These are phyloP conservation scores for Micractinium sp. DNA, from an alignment of 139 green algal species.

Conservation along the genomic window DNA sequence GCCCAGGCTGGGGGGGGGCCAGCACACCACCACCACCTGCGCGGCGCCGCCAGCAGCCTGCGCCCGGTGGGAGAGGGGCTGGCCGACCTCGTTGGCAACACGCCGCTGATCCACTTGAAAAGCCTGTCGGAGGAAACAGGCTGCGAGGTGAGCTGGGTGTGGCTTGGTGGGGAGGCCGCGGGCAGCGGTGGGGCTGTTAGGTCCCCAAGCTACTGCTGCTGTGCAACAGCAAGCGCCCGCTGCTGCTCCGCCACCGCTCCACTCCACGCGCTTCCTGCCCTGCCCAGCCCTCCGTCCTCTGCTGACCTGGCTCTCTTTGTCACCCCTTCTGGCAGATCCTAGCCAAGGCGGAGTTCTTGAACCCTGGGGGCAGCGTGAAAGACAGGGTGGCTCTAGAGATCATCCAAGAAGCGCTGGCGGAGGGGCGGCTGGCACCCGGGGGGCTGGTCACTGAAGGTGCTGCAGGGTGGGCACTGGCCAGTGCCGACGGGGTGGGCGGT, in stretches of 20 bases:
- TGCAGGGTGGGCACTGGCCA: constrained; percentile 63
- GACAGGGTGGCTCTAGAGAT: constrained; percentile 92
- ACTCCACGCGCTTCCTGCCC: neutral
- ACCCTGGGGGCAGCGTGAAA: constrained; percentile 92
- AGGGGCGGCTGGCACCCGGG: constrained; percentile 65
- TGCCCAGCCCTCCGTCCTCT: neutral
- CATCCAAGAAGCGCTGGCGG: constrained; percentile 74
- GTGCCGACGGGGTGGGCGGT: too few species aligned
- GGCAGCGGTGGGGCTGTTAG: neutral
- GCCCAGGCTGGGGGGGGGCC: neutral
- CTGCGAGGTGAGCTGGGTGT: constrained; percentile 65
- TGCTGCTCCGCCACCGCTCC: too few species aligned
- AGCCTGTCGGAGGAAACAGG: constrained; percentile 81
- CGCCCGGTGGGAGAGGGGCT: constrained; percentile 54
- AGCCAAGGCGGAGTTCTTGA: constrained; percentile 93
- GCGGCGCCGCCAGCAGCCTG: constrained; percentile 8
- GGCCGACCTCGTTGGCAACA: constrained; percentile 81
- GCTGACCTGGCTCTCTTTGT: too few species aligned
- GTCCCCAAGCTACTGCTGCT: neutral
- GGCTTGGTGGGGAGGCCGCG: neutral
- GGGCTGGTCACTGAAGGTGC: constrained; percentile 94
- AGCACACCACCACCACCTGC: neutral
- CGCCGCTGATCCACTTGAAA: constrained; percentile 76
- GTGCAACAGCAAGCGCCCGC: neutral
- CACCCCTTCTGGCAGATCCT: constrained; percentile 81